Conservation (phyloP, 768 basidiomycete genomes). For the Leccinellum rugosiceps region DNA sequence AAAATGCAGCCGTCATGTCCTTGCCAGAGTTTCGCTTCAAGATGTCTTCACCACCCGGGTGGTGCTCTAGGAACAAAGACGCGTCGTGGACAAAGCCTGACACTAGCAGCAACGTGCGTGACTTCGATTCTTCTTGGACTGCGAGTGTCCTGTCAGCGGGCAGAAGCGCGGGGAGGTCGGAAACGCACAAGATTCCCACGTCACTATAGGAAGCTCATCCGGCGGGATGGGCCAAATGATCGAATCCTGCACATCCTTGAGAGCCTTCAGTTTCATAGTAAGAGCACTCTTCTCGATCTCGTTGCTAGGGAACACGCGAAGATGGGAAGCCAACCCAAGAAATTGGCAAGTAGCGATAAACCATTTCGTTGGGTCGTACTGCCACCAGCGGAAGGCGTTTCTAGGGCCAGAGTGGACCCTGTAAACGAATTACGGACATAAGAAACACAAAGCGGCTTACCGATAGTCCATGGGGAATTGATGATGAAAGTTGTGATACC, state of each 20-base stretch:
- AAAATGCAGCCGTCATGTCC: slow-evolving; percentile 82
- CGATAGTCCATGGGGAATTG: slow-evolving; percentile 79
- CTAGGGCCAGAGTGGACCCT: slow-evolving; percentile 27
- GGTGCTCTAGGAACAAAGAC: slow-evolving; percentile 65
- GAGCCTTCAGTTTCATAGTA: slow-evolving; percentile 78
- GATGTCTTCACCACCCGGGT: slow-evolving; percentile 72
- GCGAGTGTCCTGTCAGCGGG: slow-evolving; percentile 1
- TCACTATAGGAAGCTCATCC: slow-evolving; percentile 68
- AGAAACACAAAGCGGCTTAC: slow-evolving; percentile 3
- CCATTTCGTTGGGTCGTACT: slow-evolving; percentile 70
- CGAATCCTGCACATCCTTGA: slow-evolving; percentile 61
- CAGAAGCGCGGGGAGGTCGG: background rate
- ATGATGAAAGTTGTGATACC: slow-evolving; percentile 77
- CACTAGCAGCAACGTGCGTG: slow-evolving; percentile 64
- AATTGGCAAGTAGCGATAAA: slow-evolving; percentile 69
- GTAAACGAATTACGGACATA: slow-evolving; percentile 2
- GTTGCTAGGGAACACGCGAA: slow-evolving; percentile 84
- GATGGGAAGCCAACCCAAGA: slow-evolving; percentile 73
- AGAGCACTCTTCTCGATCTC: slow-evolving; percentile 81
- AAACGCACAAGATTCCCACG: slow-evolving; percentile 76
- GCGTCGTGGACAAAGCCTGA: slow-evolving; percentile 89
- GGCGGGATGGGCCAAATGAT: slow-evolving; percentile 57
- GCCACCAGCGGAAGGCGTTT: slow-evolving; percentile 74
- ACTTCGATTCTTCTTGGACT: slow-evolving; percentile 69
- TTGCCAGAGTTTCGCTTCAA: slow-evolving; percentile 65